Evolutionary conservation across 805 yeast genomes (phyloP).

Genomic region (Metschnikowia koreensis): DNA sequence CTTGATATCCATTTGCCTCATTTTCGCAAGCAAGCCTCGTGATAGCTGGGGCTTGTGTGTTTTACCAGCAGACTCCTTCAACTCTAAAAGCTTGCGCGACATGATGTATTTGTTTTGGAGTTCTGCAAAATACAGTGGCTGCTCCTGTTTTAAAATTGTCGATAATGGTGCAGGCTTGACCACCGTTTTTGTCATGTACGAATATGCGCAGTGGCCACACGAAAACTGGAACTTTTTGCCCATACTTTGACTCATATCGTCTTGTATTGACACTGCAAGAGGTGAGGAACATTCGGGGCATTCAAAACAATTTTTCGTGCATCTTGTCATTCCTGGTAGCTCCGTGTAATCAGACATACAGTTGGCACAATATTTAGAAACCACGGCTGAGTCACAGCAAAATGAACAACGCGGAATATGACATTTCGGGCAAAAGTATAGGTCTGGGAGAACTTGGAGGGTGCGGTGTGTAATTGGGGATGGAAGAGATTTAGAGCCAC

Average conservation of each 20-base stretch:
- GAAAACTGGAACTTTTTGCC: constrained; percentile 14
- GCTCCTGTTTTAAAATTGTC: constrained; percentile 15
- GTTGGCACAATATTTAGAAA: constrained; percentile 35
- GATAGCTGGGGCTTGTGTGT: background rate
- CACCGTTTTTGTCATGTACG: constrained; percentile 15
- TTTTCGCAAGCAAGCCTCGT: constrained; percentile 1
- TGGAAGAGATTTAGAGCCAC: constrained; percentile 8
- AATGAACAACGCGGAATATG: constrained; percentile 27
- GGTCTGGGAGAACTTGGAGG: constrained; percentile 22
- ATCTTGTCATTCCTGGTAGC: constrained; percentile 21
- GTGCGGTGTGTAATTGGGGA: background rate
- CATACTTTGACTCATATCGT: constrained; percentile 10
- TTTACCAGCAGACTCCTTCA: background rate
- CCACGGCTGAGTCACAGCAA: constrained; percentile 26
- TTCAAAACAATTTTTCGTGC: constrained; percentile 39
- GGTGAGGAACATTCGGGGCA: constrained; percentile 37
- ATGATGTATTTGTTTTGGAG: constrained; percentile 12
- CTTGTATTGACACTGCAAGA: constrained; percentile 23
- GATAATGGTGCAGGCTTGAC: constrained; percentile 18
- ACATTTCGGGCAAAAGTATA: constrained; percentile 39
- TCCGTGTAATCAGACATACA: constrained; percentile 37
- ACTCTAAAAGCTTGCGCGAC: constrained; percentile 3
- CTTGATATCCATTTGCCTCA: constrained; percentile 10
- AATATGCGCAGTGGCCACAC: constrained; percentile 15
- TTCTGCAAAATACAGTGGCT: constrained; percentile 7